A percentile compares a stretch with the other conserved stretches of the same genome.
phyloP scores from a whole-genome alignment of 306 rosid species.

The Gleditsia sinensis region DNA sequence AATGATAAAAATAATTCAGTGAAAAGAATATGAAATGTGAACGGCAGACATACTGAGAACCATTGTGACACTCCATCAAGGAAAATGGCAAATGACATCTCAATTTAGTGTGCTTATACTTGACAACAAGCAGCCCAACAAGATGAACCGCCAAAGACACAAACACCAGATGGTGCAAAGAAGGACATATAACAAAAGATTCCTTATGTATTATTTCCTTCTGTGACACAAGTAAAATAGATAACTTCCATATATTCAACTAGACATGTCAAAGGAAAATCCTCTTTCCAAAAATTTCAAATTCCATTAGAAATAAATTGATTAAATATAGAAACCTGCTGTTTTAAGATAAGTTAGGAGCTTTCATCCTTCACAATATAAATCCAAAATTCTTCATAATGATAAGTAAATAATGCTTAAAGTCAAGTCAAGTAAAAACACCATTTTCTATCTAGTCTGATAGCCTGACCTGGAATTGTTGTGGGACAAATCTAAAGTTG shows the following conservation, averaged over 20 bases:
- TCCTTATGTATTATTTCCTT: background rate
- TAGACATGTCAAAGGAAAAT: constrained; percentile 4
- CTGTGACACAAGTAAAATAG: background rate
- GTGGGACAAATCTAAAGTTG: constrained; percentile 96
- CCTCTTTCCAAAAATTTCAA: constrained; percentile 12
- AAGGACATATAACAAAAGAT: constrained; percentile 9
- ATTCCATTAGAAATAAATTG: constrained; percentile 16
- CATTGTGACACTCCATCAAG: background rate
- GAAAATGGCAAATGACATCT: constrained; percentile 26
- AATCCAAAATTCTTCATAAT: constrained; percentile 2
- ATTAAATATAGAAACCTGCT: background rate
- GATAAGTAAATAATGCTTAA: constrained; percentile 10
- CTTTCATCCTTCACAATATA: background rate
- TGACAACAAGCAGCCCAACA: background rate
- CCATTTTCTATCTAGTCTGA: constrained; percentile 7
- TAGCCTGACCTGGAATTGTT: constrained; percentile 85
- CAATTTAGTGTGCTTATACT: background rate
- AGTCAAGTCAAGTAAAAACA: constrained; percentile 31
- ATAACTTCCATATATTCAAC: background rate
- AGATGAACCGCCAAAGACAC: constrained; percentile 4
- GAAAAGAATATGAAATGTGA: background rate
- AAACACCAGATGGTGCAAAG: background rate
- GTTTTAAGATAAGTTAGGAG: constrained; percentile 22
- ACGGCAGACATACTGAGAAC: background rate
- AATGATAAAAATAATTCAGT: background rate